Evolutionary conservation across 2,329 filamentous ascomycete genomes (phyloP), one percentile per base, ranked within the genome.

Genomic region (Exophiala alcalophila): DNA sequence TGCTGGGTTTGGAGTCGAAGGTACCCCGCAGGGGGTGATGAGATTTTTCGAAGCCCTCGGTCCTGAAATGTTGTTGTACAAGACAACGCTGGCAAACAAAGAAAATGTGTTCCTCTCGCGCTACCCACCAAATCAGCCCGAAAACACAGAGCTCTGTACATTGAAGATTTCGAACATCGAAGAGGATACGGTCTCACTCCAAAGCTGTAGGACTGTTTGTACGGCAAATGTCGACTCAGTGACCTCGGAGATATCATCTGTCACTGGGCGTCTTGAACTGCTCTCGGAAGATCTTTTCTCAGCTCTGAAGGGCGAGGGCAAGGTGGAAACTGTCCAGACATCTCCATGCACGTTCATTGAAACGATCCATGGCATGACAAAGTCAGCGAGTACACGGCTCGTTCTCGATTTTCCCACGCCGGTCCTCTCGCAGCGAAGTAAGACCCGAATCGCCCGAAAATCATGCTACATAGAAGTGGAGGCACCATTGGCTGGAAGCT

Each of bases 401-500:
- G 15, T 12, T 33, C 30, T 39, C 26, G 25, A 31, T 30, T 5
- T 39, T 15, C 36, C 36, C 16, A 9, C 24, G 20, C 36, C 36
- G 7, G 30, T 33, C 30, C 26, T 39, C 15, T 24, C 30, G 20
- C 14, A 45, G 8, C 39, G 47, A 21, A 44, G 32, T 20, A 61
- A 56, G 41, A 51, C 47, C 6, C 49, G 55, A 15, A 51, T 65
- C 26, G 61, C 60, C 5, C 53, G 61, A 26, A 60, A 58, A 32
- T 59, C 59, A 3, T 57, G 52, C 3, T 64, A 60, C 38, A 40
- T 63, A 18, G 61, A 65, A 38, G 44, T 64, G 25, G 44, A 46
- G 11, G 61, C 55, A 16, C 52, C 55, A n/a, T 16, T 57, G 12
- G 33, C 49, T 23, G 14, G 18, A 20, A 28, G 19, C 30, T 20